Evolutionary conservation across 768 basidiomycete genomes (phyloP).

Genomic region (Serendipita sp.): DNA sequence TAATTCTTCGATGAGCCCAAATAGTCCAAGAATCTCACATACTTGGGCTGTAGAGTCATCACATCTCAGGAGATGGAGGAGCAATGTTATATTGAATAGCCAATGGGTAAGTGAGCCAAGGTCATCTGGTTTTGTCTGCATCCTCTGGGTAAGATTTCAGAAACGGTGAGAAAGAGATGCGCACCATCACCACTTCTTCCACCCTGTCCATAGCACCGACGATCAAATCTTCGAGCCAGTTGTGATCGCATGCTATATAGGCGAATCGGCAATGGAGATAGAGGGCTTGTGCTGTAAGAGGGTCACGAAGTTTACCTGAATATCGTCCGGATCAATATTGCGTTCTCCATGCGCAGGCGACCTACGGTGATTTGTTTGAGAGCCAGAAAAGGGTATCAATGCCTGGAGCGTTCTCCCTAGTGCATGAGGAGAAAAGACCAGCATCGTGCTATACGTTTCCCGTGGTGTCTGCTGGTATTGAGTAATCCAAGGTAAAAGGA

Average conservation of each 20-base stretch:
- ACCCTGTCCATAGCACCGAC: conserved; percentile 83
- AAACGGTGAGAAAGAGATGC: conserved; percentile 20
- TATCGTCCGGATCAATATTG: no score
- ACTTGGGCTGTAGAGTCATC: conserved; percentile 62
- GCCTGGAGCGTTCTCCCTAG: conserved; percentile 68
- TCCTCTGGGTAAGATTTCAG: background rate
- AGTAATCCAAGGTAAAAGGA: background rate
- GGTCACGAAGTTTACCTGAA: conserved; percentile 33
- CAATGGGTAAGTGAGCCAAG: conserved; percentile 80
- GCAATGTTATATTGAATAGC: conserved; percentile 80
- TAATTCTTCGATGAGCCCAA: conserved; percentile 78
- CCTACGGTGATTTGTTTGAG: conserved; percentile 24
- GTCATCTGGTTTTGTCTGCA: conserved; percentile 71
- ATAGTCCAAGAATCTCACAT: conserved; percentile 71
- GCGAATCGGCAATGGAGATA: conserved; percentile 90
- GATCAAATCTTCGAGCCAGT: conserved; percentile 85
- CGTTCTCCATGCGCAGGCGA: background rate
- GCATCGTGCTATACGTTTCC: conserved; percentile 70
- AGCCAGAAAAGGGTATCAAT: conserved; percentile 55
- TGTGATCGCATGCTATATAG: conserved; percentile 74
- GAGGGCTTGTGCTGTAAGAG: conserved; percentile 79
- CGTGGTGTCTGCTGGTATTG: conserved; percentile 43
- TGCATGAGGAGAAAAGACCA: conserved; percentile 75
- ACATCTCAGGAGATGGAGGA: conserved; percentile 82
- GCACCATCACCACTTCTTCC: conserved; percentile 81